These are phyloP conservation scores for Hydrangea macrophylla DNA, from an alignment of 148 eudicot genomes.

Conservation along the genomic window DNA sequence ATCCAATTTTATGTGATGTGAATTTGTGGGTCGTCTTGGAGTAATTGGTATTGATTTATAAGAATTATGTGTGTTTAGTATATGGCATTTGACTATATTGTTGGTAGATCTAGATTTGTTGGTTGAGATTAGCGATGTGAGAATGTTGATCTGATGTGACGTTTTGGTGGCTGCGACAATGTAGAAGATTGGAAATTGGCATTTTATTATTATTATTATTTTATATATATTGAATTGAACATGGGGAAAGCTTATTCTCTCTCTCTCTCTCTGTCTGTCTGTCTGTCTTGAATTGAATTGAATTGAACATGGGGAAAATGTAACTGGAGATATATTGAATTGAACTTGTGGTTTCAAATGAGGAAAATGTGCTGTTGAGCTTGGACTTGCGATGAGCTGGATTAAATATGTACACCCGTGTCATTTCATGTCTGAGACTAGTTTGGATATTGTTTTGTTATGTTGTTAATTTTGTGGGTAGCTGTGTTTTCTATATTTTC, in stretches of 20 bases:
- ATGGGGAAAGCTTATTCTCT: background rate
- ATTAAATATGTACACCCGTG: background rate
- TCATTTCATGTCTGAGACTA: too few species aligned
- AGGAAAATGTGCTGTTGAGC: background rate
- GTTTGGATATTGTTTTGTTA: too few species aligned
- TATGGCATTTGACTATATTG: too few species aligned
- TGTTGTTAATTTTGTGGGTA: too few species aligned
- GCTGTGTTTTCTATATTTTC: too few species aligned
- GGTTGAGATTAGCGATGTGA: background rate
- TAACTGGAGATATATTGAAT: too few species aligned
- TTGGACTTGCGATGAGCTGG: constrained; percentile 2
- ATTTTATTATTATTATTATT: too few species aligned
- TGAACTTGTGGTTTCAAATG: background rate
- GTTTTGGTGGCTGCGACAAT: too few species aligned
- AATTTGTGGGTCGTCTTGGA: background rate
- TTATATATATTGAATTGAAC: too few species aligned
- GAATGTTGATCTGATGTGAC: constrained; percentile 3
- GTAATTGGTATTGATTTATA: background rate
- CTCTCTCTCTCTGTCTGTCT: background rate
- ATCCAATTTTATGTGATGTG: background rate
- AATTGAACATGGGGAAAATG: too few species aligned
- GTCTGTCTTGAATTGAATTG: too few species aligned
- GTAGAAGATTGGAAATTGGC: background rate
- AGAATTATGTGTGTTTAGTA: too few species aligned
- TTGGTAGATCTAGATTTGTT: constrained; percentile 16